A percentile compares a stretch with the other conserved stretches of the same genome.
Evolutionary conservation across 2,329 filamentous ascomycete genomes (phyloP).

Genomic region (Colletotrichum liriopes): DNA sequence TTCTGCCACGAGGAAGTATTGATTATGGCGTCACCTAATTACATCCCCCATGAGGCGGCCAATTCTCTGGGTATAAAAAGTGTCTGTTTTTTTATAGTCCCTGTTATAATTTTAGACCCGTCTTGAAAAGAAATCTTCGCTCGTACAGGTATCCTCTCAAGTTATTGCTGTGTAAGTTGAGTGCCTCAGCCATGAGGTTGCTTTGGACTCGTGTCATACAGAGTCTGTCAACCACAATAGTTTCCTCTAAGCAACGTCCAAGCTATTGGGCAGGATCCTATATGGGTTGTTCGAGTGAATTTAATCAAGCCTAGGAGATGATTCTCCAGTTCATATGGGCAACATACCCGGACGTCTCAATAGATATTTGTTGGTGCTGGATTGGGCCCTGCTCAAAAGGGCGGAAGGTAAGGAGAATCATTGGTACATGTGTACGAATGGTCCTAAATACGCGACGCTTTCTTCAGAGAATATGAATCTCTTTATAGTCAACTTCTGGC

Average conservation of each 20-base stretch:
- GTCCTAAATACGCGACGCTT: not conserved
- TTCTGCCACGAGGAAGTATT: not conserved
- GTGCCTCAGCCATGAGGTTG: not conserved
- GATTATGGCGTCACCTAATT: not conserved
- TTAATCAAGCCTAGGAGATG: not conserved
- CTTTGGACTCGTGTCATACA: not conserved
- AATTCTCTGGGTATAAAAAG: rapidly evolving
- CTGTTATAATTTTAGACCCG: not conserved
- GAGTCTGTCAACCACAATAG: not conserved
- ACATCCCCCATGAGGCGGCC: too few species aligned
- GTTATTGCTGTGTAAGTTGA: not conserved
- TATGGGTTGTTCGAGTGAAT: too few species aligned
- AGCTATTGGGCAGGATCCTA: too few species aligned
- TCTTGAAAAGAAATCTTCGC: not conserved
- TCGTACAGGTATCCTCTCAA: not conserved
- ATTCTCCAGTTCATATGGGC: not conserved
- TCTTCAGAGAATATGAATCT: not conserved
- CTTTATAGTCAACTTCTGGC: not conserved
- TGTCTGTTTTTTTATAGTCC: not conserved
- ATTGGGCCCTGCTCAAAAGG: not conserved
- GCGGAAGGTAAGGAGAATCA: not conserved
- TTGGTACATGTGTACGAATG: not conserved
- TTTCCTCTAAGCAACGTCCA: not conserved
- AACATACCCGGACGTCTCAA: not conserved
- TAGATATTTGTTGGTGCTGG: not conserved